Base-by-base conservation (phyloP, 1,139 yeast species). In the Taphrina populina region DNA sequence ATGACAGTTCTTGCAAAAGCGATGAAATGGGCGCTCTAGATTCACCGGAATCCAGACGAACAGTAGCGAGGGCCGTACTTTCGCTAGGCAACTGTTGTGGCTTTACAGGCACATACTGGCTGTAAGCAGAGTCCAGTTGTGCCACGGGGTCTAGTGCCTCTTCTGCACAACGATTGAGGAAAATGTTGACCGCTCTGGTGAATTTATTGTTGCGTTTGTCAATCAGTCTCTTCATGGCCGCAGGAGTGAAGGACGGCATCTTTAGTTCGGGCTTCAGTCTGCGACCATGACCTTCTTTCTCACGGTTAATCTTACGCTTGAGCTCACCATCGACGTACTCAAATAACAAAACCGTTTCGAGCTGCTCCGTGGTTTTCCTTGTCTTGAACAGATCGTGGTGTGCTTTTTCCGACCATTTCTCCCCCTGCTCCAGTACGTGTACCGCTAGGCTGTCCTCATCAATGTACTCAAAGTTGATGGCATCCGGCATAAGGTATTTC, bases 301-400 rank as follows among this genome's bases (percentile, higher is more conserved):
- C 52, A 11, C 57, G 37, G 13, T 40, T 52, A 13, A 41, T 45
- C 19, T 76, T 69, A 49, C 75, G 73, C 52, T 71, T 67, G 64
- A 78, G 68, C 55, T 76, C 73, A 2, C 88, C 87, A 68, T 88
- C 96, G 17, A 80, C 74, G 67, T 88, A 87, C 64, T 85, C 95
- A 66, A 88, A 84, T 1, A 88, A 74, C 24, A 88, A 71, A 2
- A 86, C 64, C 3, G 45, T 39, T n/a, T 43, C 53, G 52, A 20
- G 40, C 34, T 37, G 56, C 52, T 36, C 58, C 40, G 30, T 46
- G 44, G 21, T 35, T 20, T 37, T 54, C 34, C 35, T 39, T 36
- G 41, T 20, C 43, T 62, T 57, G 57, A 49, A 15, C 1, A 41
- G 33, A 19, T 47, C 47, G 4, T 44, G 32, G 30, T 34, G 54